Base-by-base conservation (phyloP, 345 rosid genomes). In the Balakata baccata region DNA sequence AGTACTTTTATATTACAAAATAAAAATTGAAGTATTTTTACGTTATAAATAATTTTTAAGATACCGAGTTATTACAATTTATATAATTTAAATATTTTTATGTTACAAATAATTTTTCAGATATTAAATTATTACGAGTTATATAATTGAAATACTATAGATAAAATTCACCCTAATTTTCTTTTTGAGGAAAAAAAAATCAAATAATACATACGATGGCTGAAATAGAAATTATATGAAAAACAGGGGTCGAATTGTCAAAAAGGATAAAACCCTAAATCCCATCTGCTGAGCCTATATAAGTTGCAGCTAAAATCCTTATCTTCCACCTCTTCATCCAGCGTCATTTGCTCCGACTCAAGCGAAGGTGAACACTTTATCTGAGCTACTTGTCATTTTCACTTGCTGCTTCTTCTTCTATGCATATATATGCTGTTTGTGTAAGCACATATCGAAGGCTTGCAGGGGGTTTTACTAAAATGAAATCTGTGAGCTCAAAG, bases 371-470 rank as follows among this genome's bases (percentile, higher is more conserved):
- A 4, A 0, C 11, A 22, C 52, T 49, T 34, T 53, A 17, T 18
- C 11, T 12, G 4, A 5, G 2, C 3, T 66, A 3, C 50, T 47
- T 17, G 22, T 16, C 18, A 3, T 22, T 39, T 75, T 3, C 23
- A 18, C 3, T 34, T 11, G 4, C 13, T 9, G 8, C 17, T 20
- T 22, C 14, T 18, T 20, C 0, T 14, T 0, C 3, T 4, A 8
- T 13, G 23, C 46, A 5, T 11, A 20, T 1, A 6, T 3, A 20
- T 11, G 17, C 6, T 6, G 46, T 43, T 43, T 9, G 5, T 43
- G 46, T 43, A n/a, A 80, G 96, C 98, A 90, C 94, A 85, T 73
- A 80, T 90, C 96, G 98, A 89, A 92, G 98, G 96, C 85, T 90
- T 86, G 86, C 85, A 70, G 91, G 82, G 66, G 77, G 59, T 67